These are phyloP conservation scores for Thermochaetoides thermophila DNA, from an alignment of 495 filamentous ascomycete species.

Conservation along the genomic window DNA sequence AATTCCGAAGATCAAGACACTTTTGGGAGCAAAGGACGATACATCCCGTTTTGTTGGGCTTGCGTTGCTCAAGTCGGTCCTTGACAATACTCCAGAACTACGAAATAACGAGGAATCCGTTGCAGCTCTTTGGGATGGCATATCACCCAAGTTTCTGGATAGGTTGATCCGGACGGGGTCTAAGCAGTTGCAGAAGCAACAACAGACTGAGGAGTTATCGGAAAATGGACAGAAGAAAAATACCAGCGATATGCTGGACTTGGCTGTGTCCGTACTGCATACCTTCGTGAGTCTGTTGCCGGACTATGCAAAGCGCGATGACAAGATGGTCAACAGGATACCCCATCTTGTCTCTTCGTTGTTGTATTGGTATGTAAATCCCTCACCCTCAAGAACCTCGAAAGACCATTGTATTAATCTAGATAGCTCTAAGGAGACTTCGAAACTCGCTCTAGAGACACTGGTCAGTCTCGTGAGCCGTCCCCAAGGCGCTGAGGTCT, in stretches of 20 bases:
- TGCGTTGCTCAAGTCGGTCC: constrained; percentile 43
- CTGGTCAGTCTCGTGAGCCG: constrained; percentile 34
- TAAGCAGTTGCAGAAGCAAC: constrained; percentile 1
- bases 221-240: constrained; percentile 1
- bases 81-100: constrained; percentile 38
- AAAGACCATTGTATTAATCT: constrained; percentile 10
- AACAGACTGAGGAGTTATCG: constrained; percentile 6
- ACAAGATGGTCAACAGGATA: constrained; percentile 33
- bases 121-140: constrained; percentile 33
- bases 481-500: constrained; percentile 29
- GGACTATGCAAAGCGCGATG: constrained; percentile 23
- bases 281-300: constrained; percentile 41
- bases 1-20: constrained; percentile 27
- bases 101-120: constrained; percentile 23
- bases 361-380: constrained; percentile 38
- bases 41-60: constrained; percentile 52
- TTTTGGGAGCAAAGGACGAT: constrained; percentile 43
- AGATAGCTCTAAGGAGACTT: constrained; percentile 35
- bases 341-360: constrained; percentile 34
- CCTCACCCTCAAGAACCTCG: not conserved
- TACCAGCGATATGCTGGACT: constrained; percentile 42
- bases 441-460: constrained; percentile 36
- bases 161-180: constrained; percentile 39
- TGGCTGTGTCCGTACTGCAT: constrained; percentile 44
- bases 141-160: constrained; percentile 45